These are phyloP conservation scores for Remersonia thermophila DNA, from an alignment of 2,329 filamentous ascomycete species.

Conservation along the genomic window DNA sequence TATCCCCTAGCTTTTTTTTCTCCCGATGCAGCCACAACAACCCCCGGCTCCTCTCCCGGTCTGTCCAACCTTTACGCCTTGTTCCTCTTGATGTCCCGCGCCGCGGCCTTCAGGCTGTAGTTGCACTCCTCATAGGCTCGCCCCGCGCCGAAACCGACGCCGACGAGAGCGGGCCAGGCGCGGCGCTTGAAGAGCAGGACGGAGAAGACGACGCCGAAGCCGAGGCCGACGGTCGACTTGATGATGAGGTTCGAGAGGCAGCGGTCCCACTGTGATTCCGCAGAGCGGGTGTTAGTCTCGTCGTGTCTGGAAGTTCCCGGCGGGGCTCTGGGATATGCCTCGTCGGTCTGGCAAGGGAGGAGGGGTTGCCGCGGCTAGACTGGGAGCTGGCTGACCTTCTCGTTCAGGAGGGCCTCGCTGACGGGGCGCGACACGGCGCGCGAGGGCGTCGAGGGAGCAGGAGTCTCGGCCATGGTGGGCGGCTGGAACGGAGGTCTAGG, in stretches of 20 bases:
- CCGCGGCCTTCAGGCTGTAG: slow-evolving; percentile 54
- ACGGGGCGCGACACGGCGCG: slow-evolving; percentile 68
- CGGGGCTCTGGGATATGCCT: neutral
- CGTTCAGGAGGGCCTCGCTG: slow-evolving; percentile 95
- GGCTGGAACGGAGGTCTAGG: neutral
- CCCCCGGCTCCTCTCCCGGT: no score
- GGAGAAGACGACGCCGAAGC: slow-evolving; percentile 96
- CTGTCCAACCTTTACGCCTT: slow-evolving; percentile 9
- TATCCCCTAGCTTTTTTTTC: no score
- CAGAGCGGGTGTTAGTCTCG: no score
- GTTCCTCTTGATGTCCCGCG: slow-evolving; percentile 33
- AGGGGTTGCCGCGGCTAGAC: neutral
- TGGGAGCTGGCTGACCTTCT: slow-evolving; percentile 66
- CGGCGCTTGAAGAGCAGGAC: slow-evolving; percentile 96
- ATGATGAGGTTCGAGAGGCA: slow-evolving; percentile 96
- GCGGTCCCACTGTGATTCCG: slow-evolving; percentile 80
- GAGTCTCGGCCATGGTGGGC: slow-evolving; percentile 40
- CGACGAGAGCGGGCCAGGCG: slow-evolving; percentile 93
- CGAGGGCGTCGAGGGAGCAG: slow-evolving; percentile 44
- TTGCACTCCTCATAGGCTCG: slow-evolving; percentile 98
- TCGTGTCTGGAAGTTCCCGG: neutral
- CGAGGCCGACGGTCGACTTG: slow-evolving; percentile 88
- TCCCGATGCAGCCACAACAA: no score
- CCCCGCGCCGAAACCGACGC: slow-evolving; percentile 87
- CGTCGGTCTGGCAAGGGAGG: no score